These are phyloP conservation scores for Spizellomyces sp. DNA, from an alignment of 192 early-diverging fungal species.

Conservation along the genomic window DNA sequence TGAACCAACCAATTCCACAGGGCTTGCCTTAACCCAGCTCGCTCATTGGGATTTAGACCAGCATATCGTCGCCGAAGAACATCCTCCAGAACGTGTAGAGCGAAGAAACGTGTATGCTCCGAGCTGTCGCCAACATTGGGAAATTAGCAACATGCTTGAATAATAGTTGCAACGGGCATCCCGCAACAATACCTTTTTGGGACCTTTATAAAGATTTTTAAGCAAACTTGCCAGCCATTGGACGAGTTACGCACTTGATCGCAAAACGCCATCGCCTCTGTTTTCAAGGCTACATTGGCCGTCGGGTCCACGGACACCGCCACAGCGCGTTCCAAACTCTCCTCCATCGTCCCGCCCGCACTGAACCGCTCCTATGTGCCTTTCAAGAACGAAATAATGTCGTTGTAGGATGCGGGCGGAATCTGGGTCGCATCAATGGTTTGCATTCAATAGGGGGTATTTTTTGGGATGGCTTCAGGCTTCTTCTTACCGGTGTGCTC, in stretches of 20 bases:
- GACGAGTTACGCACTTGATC: slow-evolving; percentile 73
- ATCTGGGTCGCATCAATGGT: too few relatives aligned
- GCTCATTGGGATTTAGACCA: slow-evolving; percentile 31
- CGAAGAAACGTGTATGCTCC: slow-evolving; percentile 82
- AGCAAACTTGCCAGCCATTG: slow-evolving; percentile 85
- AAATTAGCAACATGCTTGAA: slow-evolving; percentile 9
- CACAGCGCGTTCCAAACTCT: slow-evolving; percentile 35
- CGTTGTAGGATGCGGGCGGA: too few relatives aligned
- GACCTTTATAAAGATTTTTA: slow-evolving; percentile 73
- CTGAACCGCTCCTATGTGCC: too few relatives aligned
- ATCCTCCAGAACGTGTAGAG: slow-evolving; percentile 81
- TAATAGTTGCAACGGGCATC: not conserved
- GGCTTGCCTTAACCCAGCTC: slow-evolving; percentile 32
- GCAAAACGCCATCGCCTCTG: slow-evolving; percentile 83
- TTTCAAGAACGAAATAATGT: too few relatives aligned
- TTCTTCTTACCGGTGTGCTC: too few relatives aligned
- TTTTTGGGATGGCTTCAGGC: too few relatives aligned
- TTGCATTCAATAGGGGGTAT: too few relatives aligned
- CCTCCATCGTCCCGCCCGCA: slow-evolving; percentile 20
- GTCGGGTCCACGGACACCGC: slow-evolving; percentile 68
- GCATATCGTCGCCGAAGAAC: slow-evolving; percentile 58
- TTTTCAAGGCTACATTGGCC: slow-evolving; percentile 65
- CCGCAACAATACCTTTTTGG: slow-evolving; percentile 65
- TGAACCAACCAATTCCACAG: slow-evolving; percentile 42
- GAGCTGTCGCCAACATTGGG: slow-evolving; percentile 42